These are phyloP conservation scores for Ophiostoma quercus DNA, from an alignment of 2,329 filamentous ascomycete species.

Conservation along the genomic window DNA sequence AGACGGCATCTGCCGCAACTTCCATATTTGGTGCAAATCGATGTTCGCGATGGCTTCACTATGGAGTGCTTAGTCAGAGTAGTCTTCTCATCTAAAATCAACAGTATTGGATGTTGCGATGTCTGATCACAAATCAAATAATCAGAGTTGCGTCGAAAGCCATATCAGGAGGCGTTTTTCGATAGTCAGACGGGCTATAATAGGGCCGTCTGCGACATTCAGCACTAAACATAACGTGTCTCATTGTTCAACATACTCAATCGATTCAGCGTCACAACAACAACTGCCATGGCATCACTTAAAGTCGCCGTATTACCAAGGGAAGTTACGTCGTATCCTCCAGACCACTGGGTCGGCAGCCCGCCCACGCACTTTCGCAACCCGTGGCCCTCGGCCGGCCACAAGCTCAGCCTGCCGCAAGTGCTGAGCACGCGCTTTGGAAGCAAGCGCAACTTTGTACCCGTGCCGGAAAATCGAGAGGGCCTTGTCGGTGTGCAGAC, in stretches of 20 bases:
- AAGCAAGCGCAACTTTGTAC: neutral
- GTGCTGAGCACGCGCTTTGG: neutral
- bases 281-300: neutral
- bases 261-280: neutral
- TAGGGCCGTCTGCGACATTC: too few relatives aligned
- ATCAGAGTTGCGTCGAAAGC: too few relatives aligned
- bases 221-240: neutral
- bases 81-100: too few relatives aligned
- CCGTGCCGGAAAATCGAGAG: neutral
- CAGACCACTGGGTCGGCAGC: neutral
- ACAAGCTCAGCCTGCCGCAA: neutral
- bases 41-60: too few relatives aligned
- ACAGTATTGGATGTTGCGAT: too few relatives aligned
- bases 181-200: too few relatives aligned
- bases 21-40: neutral
- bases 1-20: neutral
- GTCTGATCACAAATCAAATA: too few relatives aligned
- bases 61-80: too few relatives aligned
- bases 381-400: constrained; percentile 4
- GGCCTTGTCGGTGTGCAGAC: neutral
- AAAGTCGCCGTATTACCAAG: neutral
- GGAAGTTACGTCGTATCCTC: neutral
- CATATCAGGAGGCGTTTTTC: too few relatives aligned
- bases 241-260: neutral
- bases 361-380: neutral